Evolutionary conservation across 257 asterid genomes (phyloP), one percentile per base, ranked within the genome.

Genomic region (Nicotiana undulata): DNA sequence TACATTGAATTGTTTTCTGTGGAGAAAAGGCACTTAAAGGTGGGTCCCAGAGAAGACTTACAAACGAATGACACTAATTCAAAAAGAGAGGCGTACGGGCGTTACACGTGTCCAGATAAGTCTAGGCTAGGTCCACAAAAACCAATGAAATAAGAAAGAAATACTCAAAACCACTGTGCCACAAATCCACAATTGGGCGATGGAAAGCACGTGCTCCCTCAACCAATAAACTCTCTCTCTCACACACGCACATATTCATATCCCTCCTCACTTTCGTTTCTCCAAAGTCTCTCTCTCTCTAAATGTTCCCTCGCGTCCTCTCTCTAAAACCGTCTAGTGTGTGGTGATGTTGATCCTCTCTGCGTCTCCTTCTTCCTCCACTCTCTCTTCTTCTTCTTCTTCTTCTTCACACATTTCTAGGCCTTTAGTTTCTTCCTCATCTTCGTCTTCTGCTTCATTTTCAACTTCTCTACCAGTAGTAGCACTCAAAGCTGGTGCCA

Each of bases 311-410:
- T 59, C 64, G 2, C 53, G 32, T 24, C 63, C 74, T 75, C 80
- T 49, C 84, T 65, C 58, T 49, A 40, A 64, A 64, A 28, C 52
- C 12, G 20, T 44, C 13, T 46, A n/a, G 34, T 13, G 59, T 53
- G 51, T 34, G 44, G 58, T 84, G 63, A 87, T 78, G 91, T 84
- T 90, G 92, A 88, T 86, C 82, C 81, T 88, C 89, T 88, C 90
- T 34, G 80, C 82, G 75, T 59, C 87, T 32, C 52, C 85, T 77
- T 34, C 88, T 53, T 68, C 61, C 49, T 40, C 49, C 49, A 40
- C 49, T 9, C 12, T 9, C 12, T 66, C 88, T 24, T 55, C 86
- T 79, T 66, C 88, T n/a, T 55, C 86, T 79, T 65, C 87, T 22
- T 55, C 87, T 77, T 64, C 86, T 44, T 15, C 68, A 16, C 63